Evolutionary conservation across 495 filamentous ascomycete species (phyloP), one percentile per base, ranked within the genome.

Genomic region (Mycothermus thermophilus): DNA sequence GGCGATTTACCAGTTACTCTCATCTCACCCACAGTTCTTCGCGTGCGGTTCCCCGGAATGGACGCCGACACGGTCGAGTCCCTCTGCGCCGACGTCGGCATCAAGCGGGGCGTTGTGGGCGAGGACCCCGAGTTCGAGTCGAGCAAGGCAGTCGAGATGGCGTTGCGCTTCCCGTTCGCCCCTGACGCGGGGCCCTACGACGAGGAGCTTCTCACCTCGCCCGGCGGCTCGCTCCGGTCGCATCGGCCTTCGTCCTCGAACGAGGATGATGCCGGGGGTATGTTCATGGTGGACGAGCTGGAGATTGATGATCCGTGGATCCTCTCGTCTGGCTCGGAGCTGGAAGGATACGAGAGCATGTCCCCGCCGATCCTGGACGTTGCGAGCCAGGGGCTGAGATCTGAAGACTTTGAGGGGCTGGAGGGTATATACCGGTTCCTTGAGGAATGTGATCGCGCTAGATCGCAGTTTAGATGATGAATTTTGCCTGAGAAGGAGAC

Each of bases 11-110:
- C 90, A 0, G 75, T 95, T 12, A 60, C 66, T 0, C 66, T 94
- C 25, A 77, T 77, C 31, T 71, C 72, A 5, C 51, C 54, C 24
- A 52, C 54, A 26, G 54, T 63, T 3, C 60, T 97, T 6, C 71
- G 80, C 8, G 79, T 96, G 2, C 77, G 83, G 23, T 96, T 97
- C 51, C 80, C 83, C 1, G 90, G 90, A 15, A 93, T 88, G 42
- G 87, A 95, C 48, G 74, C 72, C 0, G 74, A 78, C 4, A 82
- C 80, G 2, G 85, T 96, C 0, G 83, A 92, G 51, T 61, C 67
- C 11, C 65, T 95, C 0, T 95, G 87, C 51, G 68, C 82, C 29
- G 90, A 97, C 55, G 67, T 88, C n/a, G 82, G 80, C 12, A 62
- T 95, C 7, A 67, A 69, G 27, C 62, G 84, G 22, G 90, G 90